phyloP scores from a whole-genome alignment of 2,329 filamentous ascomycete species.

The Hypoxylon rubiginosum region DNA sequence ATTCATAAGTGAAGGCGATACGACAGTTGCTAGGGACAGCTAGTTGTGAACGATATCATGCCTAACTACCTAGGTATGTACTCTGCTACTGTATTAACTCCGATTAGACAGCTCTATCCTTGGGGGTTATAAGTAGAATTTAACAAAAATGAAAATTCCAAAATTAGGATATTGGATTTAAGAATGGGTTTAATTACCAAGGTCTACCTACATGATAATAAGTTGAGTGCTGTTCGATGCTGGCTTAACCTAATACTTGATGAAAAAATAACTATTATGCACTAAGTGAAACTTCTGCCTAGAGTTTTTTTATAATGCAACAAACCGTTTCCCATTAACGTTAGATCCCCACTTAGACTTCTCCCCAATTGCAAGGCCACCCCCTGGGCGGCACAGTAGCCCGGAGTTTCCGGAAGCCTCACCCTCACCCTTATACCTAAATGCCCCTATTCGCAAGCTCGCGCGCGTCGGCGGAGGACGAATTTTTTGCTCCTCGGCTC shows the following conservation, averaged over 20 bases:
- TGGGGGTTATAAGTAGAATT: no score
- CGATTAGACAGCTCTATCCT: neutral
- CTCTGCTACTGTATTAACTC: no score
- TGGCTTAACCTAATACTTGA: neutral
- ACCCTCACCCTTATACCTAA: no score
- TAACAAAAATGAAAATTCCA: no score
- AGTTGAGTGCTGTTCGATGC: neutral
- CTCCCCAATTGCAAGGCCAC: slow-evolving; percentile 1
- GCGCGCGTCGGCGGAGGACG: no score
- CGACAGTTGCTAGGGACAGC: no score
- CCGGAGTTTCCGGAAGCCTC: no score
- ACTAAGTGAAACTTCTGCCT: neutral
- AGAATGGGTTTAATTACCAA: neutral
- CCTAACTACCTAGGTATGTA: no score
- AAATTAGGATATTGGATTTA: neutral
- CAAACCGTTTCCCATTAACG: neutral
- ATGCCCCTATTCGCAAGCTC: no score
- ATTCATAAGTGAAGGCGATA: neutral
- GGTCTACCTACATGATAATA: neutral
- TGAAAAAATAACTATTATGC: neutral
- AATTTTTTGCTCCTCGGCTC: no score
- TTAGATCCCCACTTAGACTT: neutral
- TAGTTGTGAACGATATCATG: no score
- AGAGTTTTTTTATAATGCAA: neutral
- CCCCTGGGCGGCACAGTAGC: no score